Percentiles rank a stretch among this genome's conserved stretches.
Evolutionary conservation across 768 basidiomycete species (phyloP).

Genomic region (Amanita thiersii): DNA sequence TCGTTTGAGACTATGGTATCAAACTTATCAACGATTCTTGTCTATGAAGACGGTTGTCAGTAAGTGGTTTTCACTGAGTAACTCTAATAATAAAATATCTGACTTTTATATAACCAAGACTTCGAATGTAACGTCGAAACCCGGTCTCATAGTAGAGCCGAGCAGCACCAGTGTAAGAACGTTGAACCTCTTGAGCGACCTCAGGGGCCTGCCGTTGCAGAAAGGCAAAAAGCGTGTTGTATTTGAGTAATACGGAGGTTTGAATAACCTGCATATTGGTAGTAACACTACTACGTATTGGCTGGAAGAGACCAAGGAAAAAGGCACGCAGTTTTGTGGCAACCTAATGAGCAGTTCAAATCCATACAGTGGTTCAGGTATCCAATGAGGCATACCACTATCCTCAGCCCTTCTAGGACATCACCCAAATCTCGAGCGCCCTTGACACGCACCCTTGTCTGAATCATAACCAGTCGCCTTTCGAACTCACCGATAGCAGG

Average conservation of each 20-base stretch:
- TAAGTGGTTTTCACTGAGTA: neutral
- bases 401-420: conserved; percentile 78
- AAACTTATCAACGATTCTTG: conserved; percentile 60
- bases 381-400: conserved; percentile 56
- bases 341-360: conserved; percentile 45
- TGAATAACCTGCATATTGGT: conserved; percentile 94
- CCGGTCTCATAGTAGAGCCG: conserved; percentile 95
- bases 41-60: conserved; percentile 27
- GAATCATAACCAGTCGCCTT: conserved; percentile 55
- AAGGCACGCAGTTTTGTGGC: conserved; percentile 84
- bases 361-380: neutral
- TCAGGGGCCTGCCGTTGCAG: conserved; percentile 73
- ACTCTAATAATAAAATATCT: conserved; percentile 6
- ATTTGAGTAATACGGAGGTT: conserved; percentile 78
- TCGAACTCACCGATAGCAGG: conserved; percentile 77
- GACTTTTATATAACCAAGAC: conserved; percentile 74
- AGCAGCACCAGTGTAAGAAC: conserved; percentile 76
- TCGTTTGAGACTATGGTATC: conserved; percentile 48
- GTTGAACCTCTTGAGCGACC: conserved; percentile 82
- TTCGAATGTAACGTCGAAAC: conserved; percentile 82
- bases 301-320: conserved; percentile 76
- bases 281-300: conserved; percentile 75
- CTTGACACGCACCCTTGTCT: conserved; percentile 73
- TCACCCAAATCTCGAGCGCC: conserved; percentile 79
- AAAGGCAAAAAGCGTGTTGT: conserved; percentile 75